A percentile compares a stretch with the other conserved stretches of the same genome.
Conservation (phyloP, 2,329 filamentous ascomycete species). For the Botrytis pseudocinerea region DNA sequence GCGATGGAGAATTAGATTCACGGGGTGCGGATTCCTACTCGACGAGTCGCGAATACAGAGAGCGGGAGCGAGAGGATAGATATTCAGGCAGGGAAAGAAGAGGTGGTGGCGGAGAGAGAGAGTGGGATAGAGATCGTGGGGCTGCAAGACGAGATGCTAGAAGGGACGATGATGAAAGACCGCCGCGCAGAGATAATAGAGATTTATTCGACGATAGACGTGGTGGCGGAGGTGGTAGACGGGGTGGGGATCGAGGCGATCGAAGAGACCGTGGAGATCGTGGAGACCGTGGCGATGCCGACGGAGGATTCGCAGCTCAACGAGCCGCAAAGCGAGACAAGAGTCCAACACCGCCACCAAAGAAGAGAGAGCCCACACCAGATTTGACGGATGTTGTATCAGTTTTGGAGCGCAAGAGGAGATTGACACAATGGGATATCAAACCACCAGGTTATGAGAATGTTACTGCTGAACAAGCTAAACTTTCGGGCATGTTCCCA, state of each 20-base stretch:
- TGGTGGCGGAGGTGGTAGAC: slow-evolving; percentile 51
- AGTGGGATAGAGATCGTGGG: slow-evolving; percentile 73
- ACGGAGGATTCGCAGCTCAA: slow-evolving; percentile 50
- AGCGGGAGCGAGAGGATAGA: slow-evolving; percentile 89
- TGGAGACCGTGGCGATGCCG: slow-evolving; percentile 44
- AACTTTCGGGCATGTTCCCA: slow-evolving; percentile 98
- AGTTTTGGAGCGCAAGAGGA: slow-evolving; percentile 81
- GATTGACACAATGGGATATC: slow-evolving; percentile 98
- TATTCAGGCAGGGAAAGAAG: slow-evolving; percentile 71
- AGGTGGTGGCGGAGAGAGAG: slow-evolving; percentile 66
- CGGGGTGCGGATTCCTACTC: slow-evolving; percentile 73
- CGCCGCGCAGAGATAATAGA: slow-evolving; percentile 52
- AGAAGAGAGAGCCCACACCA: slow-evolving; percentile 93
- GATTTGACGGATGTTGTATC: slow-evolving; percentile 86
- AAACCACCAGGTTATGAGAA: slow-evolving; percentile 98
- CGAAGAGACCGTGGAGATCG: slow-evolving; percentile 47
- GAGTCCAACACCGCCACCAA: slow-evolving; percentile 77
- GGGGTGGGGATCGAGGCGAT: slow-evolving; percentile 45
- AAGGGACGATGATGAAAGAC: slow-evolving; percentile 65
- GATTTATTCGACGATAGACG: slow-evolving; percentile 65
- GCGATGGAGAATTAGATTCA: slow-evolving; percentile 62
- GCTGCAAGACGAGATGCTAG: slow-evolving; percentile 58
- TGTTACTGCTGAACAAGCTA: slow-evolving; percentile 96
- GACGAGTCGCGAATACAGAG: slow-evolving; percentile 87
- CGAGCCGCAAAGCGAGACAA: slow-evolving; percentile 51